Base-by-base conservation (phyloP, 805 yeast species). In the Clavispora asparagi region DNA sequence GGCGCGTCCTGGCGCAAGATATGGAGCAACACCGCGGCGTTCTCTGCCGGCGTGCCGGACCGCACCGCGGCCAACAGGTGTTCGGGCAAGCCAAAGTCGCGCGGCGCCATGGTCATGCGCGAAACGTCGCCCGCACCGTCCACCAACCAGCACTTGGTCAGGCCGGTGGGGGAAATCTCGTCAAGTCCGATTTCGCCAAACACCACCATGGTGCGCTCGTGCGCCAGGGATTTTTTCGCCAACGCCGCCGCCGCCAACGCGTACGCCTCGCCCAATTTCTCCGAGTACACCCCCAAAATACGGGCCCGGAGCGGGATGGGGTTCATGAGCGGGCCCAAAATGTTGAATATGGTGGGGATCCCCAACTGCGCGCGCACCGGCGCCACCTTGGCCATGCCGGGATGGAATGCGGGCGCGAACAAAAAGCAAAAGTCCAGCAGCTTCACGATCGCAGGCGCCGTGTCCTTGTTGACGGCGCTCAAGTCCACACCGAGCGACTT, bases 381-480 rank as follows among this genome's bases (percentile, higher is more conserved):
- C 1, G 91, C 95, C 8, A 92, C 94, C 44, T 76, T 74, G 37
- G 81, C 87, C 95, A 94, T 87, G 5, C 92, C 95, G 11, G 86
- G 85, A 63, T 94, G 98, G 74, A 91, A 94, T 39, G 89, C 83
- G 5, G 98, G 98, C 1, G 99, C 99, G 61, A 87, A 85, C 19
- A 94, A 71, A 60, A 79, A 94, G 67, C 79, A 84, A 57, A 79
- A 85, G 42, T 72, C 60, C 23, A 77, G 61, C 55, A 73, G 58
- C 56, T 71, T 64, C 23, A 84, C 74, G 33, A 83, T 75, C 5
- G 67, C 65, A 2, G 90, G 86, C 0, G 88, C 82, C 1, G 86
- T 77, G 12, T 60, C 48, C 16, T 78, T 70, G 50, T 79, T 85
- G 28, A 94, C 88, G 55, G 82, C 79, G 52, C 79, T 70, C 44